These are phyloP conservation scores for Colletotrichum simmondsii DNA, from an alignment of 2,329 filamentous ascomycete genomes.

Conservation along the genomic window DNA sequence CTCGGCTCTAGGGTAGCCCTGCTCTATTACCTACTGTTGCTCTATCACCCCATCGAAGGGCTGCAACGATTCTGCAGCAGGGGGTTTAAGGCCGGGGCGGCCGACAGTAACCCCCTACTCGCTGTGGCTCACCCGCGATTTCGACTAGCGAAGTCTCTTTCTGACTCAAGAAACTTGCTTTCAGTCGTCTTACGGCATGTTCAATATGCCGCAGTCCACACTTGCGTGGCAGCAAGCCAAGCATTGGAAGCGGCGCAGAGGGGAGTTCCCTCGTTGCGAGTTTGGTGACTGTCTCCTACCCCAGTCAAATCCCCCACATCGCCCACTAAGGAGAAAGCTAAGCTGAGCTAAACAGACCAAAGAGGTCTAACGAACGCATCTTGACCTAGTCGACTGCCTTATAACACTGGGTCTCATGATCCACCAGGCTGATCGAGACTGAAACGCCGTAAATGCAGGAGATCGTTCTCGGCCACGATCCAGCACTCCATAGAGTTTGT, in stretches of 20 bases:
- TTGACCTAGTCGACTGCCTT: not conserved
- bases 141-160: not conserved
- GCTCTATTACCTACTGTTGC: not conserved
- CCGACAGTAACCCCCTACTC: slow-evolving; percentile 17
- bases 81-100: slow-evolving; percentile 21
- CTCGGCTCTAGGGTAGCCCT: slow-evolving; percentile 20
- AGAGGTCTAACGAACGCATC: not conserved
- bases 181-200: slow-evolving; percentile 23
- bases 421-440: not conserved
- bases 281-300: not conserved
- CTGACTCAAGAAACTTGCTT: slow-evolving; percentile 10
- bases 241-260: slow-evolving; percentile 6
- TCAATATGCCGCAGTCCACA: not conserved
- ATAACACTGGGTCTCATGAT: not conserved
- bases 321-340: not conserved
- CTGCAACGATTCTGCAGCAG: slow-evolving; percentile 17
- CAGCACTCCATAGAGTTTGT: slow-evolving; percentile 2
- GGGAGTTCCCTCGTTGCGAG: slow-evolving; percentile 14
- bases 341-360: not conserved
- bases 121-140: not conserved
- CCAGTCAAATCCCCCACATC: slow-evolving; percentile 12
- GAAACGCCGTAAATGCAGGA: not conserved
- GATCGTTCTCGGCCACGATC: not conserved
- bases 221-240: not conserved
- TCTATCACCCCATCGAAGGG: not conserved